A percentile compares a stretch with the other conserved stretches of the same genome.
phyloP scores from a whole-genome alignment of 2,329 filamentous ascomycete genomes.

The Juglanconis juglandina region DNA sequence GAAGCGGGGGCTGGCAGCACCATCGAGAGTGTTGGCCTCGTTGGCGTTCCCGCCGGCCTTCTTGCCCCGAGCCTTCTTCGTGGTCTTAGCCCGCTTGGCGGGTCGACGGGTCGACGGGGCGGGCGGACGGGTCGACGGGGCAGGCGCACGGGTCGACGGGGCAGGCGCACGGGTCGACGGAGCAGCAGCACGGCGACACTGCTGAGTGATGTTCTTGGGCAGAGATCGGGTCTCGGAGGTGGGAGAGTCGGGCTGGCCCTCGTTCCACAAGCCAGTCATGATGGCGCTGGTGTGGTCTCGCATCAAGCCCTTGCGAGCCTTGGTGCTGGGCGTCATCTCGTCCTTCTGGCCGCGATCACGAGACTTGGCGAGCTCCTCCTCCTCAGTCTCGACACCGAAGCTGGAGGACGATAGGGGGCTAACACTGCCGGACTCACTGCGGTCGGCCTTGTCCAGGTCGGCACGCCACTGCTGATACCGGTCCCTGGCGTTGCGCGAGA shows the following conservation, averaged over 20 bases:
- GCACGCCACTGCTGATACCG: slow-evolving; percentile 76
- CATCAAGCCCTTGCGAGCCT: slow-evolving; percentile 18
- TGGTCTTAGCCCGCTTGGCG: slow-evolving; percentile 15
- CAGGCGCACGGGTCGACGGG: neutral
- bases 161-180: neutral
- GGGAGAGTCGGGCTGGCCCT: slow-evolving; percentile 60
- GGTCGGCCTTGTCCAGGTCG: slow-evolving; percentile 56
- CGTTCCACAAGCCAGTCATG: slow-evolving; percentile 56
- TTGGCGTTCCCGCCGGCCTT: neutral
- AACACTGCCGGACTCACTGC: neutral
- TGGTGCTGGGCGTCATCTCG: neutral
- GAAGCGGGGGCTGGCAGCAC: neutral
- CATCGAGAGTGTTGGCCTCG: neutral
- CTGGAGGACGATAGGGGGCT: neutral
- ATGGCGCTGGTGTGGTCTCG: slow-evolving; percentile 54
- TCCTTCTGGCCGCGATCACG: neutral
- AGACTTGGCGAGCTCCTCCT: neutral
- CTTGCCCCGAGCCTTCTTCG: neutral
- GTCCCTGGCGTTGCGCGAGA: slow-evolving; percentile 76
- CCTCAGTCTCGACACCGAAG: slow-evolving; percentile 11
- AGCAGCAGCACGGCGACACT: neutral
- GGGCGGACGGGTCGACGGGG: neutral
- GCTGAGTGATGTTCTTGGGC: slow-evolving; percentile 1
- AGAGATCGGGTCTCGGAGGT: slow-evolving; percentile 17
- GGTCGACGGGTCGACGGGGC: neutral